Evolutionary conservation across 1,284 basidiomycete species (phyloP).

Genomic region (Ceratobasidium sp.): DNA sequence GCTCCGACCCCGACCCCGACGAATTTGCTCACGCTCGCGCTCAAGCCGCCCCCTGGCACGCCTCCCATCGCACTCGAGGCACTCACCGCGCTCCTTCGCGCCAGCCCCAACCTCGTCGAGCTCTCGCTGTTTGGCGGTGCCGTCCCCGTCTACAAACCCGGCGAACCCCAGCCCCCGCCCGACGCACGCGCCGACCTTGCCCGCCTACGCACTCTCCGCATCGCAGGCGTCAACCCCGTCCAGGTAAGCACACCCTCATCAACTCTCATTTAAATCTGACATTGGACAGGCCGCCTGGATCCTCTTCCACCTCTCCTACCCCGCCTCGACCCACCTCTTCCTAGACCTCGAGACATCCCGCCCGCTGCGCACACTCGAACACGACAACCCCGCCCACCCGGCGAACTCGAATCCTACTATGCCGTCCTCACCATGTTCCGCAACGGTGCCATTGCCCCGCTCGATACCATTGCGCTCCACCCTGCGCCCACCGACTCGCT

Average conservation of each 20-base stretch:
- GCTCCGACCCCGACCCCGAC: not conserved
- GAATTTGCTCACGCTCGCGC: slow-evolving; percentile 7
- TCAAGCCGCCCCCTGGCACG: slow-evolving; percentile 19
- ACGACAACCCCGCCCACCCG: not conserved
- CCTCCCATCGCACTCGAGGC: not conserved
- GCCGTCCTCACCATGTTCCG: slow-evolving; percentile 13
- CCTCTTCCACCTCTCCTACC: slow-evolving; percentile 28
- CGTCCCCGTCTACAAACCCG: slow-evolving; percentile 14
- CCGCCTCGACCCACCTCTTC: slow-evolving; percentile 1
- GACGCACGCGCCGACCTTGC: slow-evolving; percentile 3
- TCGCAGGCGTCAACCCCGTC: slow-evolving; percentile 17
- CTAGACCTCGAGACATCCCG: slow-evolving; percentile 20
- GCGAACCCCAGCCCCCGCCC: slow-evolving; percentile 14
- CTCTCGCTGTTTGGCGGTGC: slow-evolving; percentile 1
- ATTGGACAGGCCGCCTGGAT: slow-evolving; percentile 22
- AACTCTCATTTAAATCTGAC: not conserved
- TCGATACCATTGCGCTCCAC: not conserved
- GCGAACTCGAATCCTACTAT: slow-evolving; percentile 19
- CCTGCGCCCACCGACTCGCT: not conserved
- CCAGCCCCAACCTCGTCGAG: slow-evolving; percentile 1
- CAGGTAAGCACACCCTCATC: not conserved
- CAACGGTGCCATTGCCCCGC: slow-evolving; percentile 3
- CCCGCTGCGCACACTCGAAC: not conserved
- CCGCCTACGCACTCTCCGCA: slow-evolving; percentile 1
- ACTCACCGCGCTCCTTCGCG: not conserved